Percentiles rank a stretch among this genome's conserved stretches.
phyloP scores from a whole-genome alignment of 306 rosid genomes.

The Coriaria nepalensis region DNA sequence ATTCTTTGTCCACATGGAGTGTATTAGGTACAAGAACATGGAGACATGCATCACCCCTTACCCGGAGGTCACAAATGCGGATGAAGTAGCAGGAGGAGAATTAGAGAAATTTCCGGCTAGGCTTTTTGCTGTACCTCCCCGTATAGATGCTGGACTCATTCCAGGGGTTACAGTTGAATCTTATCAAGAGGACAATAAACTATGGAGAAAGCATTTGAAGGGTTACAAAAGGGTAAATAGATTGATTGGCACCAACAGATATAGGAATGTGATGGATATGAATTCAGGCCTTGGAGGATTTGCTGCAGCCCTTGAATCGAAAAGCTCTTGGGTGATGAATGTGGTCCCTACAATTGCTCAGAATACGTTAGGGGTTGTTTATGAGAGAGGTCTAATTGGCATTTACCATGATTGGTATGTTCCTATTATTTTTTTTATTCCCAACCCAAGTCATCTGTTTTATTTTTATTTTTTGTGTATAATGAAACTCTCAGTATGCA shows the following conservation, averaged over 20 bases:
- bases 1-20: slow-evolving; percentile 9
- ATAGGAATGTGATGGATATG: slow-evolving; percentile 92
- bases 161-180: slow-evolving; percentile 58
- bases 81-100: slow-evolving; percentile 75
- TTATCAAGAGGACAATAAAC: slow-evolving; percentile 66
- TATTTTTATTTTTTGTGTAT: too few species aligned
- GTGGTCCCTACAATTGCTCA: slow-evolving; percentile 69
- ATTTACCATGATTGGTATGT: slow-evolving; percentile 93
- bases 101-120: slow-evolving; percentile 78
- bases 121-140: slow-evolving; percentile 74
- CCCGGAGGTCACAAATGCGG: slow-evolving; percentile 44
- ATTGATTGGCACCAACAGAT: slow-evolving; percentile 62
- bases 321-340: slow-evolving; percentile 91
- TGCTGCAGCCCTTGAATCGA: slow-evolving; percentile 76
- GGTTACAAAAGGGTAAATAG: slow-evolving; percentile 56
- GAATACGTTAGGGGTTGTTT: slow-evolving; percentile 73
- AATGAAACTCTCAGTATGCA: too few species aligned
- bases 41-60: slow-evolving; percentile 60
- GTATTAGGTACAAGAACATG: slow-evolving; percentile 73
- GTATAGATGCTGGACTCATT: slow-evolving; percentile 53
- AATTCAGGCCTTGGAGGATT: slow-evolving; percentile 98
- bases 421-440: slow-evolving; percentile 1
- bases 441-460: slow-evolving; percentile 4
- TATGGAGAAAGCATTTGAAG: slow-evolving; percentile 66
- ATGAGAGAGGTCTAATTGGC: slow-evolving; percentile 92